Conservation (phyloP, 495 filamentous ascomycete species). For the Hyphodiscus hymeniophilus region DNA sequence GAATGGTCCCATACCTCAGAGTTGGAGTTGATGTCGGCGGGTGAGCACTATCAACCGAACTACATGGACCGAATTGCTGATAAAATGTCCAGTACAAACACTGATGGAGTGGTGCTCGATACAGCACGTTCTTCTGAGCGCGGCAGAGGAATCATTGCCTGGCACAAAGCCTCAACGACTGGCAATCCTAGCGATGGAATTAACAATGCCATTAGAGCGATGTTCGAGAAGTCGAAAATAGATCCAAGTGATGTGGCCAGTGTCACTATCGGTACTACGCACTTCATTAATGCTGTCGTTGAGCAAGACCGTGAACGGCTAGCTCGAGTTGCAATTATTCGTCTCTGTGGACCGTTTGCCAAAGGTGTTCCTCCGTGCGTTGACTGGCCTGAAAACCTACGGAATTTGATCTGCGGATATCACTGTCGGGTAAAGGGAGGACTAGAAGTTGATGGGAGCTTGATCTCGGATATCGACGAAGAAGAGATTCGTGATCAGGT, state of each 20-base stretch:
- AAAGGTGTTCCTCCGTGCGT: conserved; percentile 36
- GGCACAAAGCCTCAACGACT: conserved; percentile 49
- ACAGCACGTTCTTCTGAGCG: conserved; percentile 27
- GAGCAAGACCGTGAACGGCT: conserved; percentile 33
- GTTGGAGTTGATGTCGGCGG: conserved; percentile 15
- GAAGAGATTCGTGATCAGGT: conserved; percentile 22
- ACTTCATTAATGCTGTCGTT: conserved; percentile 43
- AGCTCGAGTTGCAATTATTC: conserved; percentile 35
- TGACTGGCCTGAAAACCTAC: conserved; percentile 30
- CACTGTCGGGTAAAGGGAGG: conserved; percentile 29
- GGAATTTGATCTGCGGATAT: conserved; percentile 24
- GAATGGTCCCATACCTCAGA: too few species aligned
- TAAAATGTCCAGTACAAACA: conserved; percentile 48
- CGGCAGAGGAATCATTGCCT: conserved; percentile 40
- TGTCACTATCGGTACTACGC: conserved; percentile 33
- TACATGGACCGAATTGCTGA: too few species aligned
- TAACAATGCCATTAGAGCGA: conserved; percentile 35
- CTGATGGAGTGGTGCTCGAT: conserved; percentile 51
- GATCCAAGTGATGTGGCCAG: conserved; percentile 35
- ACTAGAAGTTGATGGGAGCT: conserved; percentile 30
- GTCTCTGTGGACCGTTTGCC: conserved; percentile 35
- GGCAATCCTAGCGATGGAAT: conserved; percentile 46
- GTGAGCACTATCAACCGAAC: too few species aligned
- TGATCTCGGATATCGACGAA: conserved; percentile 24
- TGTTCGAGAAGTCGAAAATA: conserved; percentile 33